Evolutionary conservation across 768 basidiomycete genomes (phyloP).

Genomic region (Suillus subalutaceus): DNA sequence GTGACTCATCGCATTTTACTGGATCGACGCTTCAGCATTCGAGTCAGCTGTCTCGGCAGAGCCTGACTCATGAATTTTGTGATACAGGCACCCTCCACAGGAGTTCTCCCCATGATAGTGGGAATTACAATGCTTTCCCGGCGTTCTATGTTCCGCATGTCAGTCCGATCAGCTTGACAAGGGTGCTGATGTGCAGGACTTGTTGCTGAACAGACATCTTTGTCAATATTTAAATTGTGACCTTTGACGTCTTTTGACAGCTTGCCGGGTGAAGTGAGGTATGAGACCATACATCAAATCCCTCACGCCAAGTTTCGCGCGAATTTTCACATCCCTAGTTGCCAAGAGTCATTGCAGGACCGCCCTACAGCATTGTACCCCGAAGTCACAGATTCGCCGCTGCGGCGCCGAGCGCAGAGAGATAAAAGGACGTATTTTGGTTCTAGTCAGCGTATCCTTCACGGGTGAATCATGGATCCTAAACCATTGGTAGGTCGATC

Average conservation of each 20-base stretch:
- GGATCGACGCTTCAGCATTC: background rate
- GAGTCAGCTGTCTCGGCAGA: background rate
- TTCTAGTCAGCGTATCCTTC: background rate
- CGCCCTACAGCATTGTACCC: background rate
- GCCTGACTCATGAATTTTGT: background rate
- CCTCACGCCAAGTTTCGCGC: background rate
- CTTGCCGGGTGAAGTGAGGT: background rate
- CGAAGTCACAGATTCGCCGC: background rate
- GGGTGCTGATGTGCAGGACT: background rate
- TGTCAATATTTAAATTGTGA: background rate
- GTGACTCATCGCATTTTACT: background rate
- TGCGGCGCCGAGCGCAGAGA: background rate
- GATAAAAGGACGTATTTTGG: background rate
- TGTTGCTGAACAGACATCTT: background rate
- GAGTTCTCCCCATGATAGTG: background rate
- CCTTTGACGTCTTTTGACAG: background rate
- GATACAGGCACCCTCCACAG: background rate
- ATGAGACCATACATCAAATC: background rate
- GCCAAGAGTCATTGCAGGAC: background rate
- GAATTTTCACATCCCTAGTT: background rate
- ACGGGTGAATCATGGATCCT: background rate
- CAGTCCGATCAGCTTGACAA: background rate
- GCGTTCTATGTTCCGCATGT: background rate
- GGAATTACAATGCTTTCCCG: background rate
- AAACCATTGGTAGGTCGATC: background rate